Evolutionary conservation across 73 alveolate species (phyloP).

Genomic region (Effrenium voratum): DNA sequence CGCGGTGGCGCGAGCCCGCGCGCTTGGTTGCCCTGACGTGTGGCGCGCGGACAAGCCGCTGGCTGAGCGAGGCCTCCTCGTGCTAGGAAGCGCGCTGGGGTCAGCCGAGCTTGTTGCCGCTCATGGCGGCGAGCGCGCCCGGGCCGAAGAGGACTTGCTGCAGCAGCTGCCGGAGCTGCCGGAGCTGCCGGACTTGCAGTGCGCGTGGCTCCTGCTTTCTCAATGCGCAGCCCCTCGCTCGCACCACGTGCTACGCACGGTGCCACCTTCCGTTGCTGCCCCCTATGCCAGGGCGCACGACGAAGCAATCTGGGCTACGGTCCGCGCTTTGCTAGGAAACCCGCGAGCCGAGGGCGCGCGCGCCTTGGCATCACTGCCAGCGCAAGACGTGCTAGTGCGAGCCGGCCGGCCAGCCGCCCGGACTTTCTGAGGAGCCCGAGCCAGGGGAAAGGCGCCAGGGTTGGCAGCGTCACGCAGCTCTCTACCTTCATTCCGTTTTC

Average conservation of each 20-base stretch:
- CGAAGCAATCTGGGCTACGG: not conserved
- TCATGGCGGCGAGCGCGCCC: not conserved
- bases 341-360: not conserved
- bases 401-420: too few species aligned
- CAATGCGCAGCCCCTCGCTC: not conserved
- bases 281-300: not conserved
- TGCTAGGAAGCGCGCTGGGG: not conserved
- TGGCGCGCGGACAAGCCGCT: not conserved
- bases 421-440: too few species aligned
- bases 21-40: too few species aligned
- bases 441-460: too few species aligned
- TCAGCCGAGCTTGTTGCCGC: not conserved
- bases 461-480: too few species aligned
- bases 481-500: too few species aligned
- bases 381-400: too few species aligned
- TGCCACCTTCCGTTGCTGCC: not conserved
- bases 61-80: not conserved
- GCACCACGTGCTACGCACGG: not conserved
- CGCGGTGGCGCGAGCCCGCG: too few species aligned
- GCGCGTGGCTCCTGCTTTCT: not conserved
- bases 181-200: constrained; percentile 4
- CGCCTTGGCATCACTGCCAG: too few species aligned
- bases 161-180: not conserved
- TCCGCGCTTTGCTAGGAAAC: not conserved
- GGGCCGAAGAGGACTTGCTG: too few species aligned